Percentiles rank a stretch among this genome's conserved stretches.
Conservation (phyloP, 2,329 filamentous ascomycete species). For the Ophiostoma triangulosporum region DNA sequence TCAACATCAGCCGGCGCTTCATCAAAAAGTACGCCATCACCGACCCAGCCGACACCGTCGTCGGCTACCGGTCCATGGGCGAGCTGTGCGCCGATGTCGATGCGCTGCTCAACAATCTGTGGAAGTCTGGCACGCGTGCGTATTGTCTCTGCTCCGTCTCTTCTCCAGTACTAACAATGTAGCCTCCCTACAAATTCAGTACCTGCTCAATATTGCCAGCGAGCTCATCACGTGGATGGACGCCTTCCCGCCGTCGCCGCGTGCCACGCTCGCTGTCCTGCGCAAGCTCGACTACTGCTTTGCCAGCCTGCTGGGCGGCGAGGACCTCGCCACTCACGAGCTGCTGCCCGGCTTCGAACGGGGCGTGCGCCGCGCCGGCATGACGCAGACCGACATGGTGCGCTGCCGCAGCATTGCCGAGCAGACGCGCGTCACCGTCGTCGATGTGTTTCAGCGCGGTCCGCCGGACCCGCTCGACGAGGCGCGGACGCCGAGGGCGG, state of each 20-base stretch:
- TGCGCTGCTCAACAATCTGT: slow-evolving; percentile 63
- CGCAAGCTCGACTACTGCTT: slow-evolving; percentile 77
- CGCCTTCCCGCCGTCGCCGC: slow-evolving; percentile 55
- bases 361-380: slow-evolving; percentile 43
- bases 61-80: slow-evolving; percentile 46
- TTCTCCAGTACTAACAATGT: background rate
- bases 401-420: slow-evolving; percentile 72
- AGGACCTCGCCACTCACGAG: slow-evolving; percentile 51
- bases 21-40: slow-evolving; percentile 42
- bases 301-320: slow-evolving; percentile 55
- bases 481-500: background rate
- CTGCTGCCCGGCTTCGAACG: slow-evolving; percentile 55
- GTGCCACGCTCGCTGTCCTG: slow-evolving; percentile 56
- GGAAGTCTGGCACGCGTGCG: slow-evolving; percentile 78
- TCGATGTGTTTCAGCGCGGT: slow-evolving; percentile 47
- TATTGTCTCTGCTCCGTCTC: background rate
- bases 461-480: slow-evolving; percentile 8
- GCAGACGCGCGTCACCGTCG: slow-evolving; percentile 55
- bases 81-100: slow-evolving; percentile 66
- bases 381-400: slow-evolving; percentile 74
- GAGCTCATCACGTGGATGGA: slow-evolving; percentile 59
- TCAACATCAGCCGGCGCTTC: slow-evolving; percentile 42
- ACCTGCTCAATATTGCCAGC: slow-evolving; percentile 64
- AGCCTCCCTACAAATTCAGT: slow-evolving; percentile 73
- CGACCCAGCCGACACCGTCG: slow-evolving; percentile 32